Percentiles rank a stretch among this genome's conserved stretches.
phyloP scores from a whole-genome alignment of 1,139 yeast genomes.

The Meyerozyma carpophila region DNA sequence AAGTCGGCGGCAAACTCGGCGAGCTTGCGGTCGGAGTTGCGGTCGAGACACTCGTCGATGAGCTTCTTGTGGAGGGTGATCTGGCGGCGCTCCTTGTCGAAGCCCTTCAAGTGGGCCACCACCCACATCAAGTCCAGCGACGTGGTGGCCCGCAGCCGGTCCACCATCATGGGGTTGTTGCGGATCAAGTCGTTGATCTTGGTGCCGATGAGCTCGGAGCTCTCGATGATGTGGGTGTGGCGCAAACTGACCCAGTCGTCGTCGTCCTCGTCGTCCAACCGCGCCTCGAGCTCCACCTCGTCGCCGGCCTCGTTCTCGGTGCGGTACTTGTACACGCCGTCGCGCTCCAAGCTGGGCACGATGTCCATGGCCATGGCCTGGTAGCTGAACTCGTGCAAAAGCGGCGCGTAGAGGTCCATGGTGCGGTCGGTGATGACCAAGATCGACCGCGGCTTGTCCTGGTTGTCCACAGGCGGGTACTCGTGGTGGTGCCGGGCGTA shows the following conservation, averaged over 20 bases:
- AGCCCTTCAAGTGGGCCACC: constrained; percentile 63
- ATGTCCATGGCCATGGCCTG: constrained; percentile 90
- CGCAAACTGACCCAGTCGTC: constrained; percentile 71
- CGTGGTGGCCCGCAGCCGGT: constrained; percentile 54
- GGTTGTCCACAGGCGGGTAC: constrained; percentile 53
- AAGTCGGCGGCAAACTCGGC: constrained; percentile 61
- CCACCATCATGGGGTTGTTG: constrained; percentile 68
- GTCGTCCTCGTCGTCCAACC: constrained; percentile 51
- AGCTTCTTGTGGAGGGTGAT: constrained; percentile 55
- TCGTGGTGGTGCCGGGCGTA: constrained; percentile 67
- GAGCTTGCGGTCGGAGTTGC: constrained; percentile 47
- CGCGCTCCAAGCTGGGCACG: constrained; percentile 43
- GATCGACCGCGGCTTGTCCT: constrained; percentile 63
- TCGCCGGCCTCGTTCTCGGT: constrained; percentile 61
- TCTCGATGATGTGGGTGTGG: constrained; percentile 74
- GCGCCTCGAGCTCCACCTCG: constrained; percentile 32
- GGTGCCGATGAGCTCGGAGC: constrained; percentile 56
- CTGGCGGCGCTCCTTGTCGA: constrained; percentile 61
- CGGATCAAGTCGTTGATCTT: constrained; percentile 63
- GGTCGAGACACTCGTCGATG: constrained; percentile 52
- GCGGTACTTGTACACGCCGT: constrained; percentile 53
- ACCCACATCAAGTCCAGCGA: constrained; percentile 60
- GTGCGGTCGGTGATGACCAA: constrained; percentile 78
- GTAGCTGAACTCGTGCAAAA: constrained; percentile 88
- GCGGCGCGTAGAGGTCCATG: constrained; percentile 76